Evolutionary conservation across 768 basidiomycete genomes (phyloP), one percentile per base, ranked within the genome.

Genomic region (Lactifluus echinatus): DNA sequence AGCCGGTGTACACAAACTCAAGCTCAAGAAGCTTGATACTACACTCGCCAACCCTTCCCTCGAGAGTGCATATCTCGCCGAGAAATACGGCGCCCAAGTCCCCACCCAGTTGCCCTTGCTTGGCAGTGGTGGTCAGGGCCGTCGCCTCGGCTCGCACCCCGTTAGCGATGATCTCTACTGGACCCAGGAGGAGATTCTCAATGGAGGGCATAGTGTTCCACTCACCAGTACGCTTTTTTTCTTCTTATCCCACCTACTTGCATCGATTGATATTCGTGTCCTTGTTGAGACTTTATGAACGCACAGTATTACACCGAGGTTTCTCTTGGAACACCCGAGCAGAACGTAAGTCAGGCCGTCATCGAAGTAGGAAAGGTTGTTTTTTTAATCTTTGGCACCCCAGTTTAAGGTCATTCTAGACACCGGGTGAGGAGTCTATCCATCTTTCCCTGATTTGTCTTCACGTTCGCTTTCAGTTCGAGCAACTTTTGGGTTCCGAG

Each of bases 231-330:
- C 61, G 89, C 63, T 6, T 31, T 44, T 23, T 31, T 26, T n/a
- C 42, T 40, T 37, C 10, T 55, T 48, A 31, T 42, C 14, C 39
- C 6, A 17, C 17, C 28, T 21, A 4, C 28, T n/a, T 48, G 26
- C 36, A 12, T 37, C n/a, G 26, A 50, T 36, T 48, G 48, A 58
- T 45, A 59, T 39, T 63, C 55, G 46, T 45, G 61, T 53, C 33
- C 52, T 21, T 43, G 53, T 21, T 17, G 55, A 96, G 94, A 97
- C 77, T 98, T 91, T 74, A 84, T 94, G 84, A 98, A 98, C 69
- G 94, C 96, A 34, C 94, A 99, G 71, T 98, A 99, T 73, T 99
- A 80, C 69, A 80, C 93, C 19, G 88, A 93, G 61, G 95, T 98
- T 59, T 68, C 76, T 1, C 69, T 97, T 53, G 95, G 95, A 15